Conservation (phyloP, 2,329 filamentous ascomycete species). For the Fusarium haematococcum region DNA sequence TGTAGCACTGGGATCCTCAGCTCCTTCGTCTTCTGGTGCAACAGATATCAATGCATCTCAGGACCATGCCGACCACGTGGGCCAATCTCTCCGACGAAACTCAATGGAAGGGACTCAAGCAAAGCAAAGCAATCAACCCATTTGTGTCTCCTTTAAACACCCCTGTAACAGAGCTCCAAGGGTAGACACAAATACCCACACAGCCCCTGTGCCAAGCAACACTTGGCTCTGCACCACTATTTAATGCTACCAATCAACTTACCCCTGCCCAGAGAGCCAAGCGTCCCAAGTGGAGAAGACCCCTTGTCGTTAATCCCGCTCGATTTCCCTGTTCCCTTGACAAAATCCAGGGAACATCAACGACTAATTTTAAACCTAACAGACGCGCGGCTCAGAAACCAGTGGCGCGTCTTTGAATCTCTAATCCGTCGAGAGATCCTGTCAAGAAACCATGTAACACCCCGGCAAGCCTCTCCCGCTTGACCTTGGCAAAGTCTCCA, state of each 20-base stretch:
- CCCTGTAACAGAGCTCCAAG: neutral
- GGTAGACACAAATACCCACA: neutral
- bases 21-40: neutral
- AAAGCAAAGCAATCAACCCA: neutral
- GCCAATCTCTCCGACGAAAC: neutral
- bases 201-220: neutral
- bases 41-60: neutral
- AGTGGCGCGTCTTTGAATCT: neutral
- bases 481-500: constrained; percentile 22
- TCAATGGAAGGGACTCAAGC: neutral
- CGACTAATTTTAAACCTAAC: constrained; percentile 3
- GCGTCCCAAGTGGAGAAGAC: neutral
- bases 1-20: neutral
- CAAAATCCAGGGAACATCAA: neutral
- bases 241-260: neutral
- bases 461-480: constrained; percentile 32
- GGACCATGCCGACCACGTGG: neutral
- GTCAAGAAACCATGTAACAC: constrained; percentile 6
- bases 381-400: neutral
- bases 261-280: neutral
- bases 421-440: neutral
- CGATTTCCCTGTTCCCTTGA: neutral
- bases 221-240: neutral
- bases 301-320: neutral
- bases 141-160: constrained; percentile 1